These are phyloP conservation scores for Didymella keratinophila DNA, from an alignment of 2,329 filamentous ascomycete genomes.

Conservation along the genomic window DNA sequence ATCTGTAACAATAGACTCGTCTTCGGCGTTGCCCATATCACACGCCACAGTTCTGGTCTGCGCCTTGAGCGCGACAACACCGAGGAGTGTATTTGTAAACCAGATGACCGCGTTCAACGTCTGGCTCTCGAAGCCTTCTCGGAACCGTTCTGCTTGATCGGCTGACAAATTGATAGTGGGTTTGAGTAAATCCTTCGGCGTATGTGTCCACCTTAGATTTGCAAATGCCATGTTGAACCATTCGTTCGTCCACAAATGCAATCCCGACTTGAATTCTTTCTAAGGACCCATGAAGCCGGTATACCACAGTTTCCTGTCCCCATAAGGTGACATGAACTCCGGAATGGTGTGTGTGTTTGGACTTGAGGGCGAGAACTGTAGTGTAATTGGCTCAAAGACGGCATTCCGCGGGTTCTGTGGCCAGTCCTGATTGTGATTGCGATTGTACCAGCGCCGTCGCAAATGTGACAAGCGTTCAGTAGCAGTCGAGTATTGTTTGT, in stretches of 20 bases:
- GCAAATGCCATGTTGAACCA: constrained; percentile 9
- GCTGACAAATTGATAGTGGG: background rate
- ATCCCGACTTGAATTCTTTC: constrained; percentile 16
- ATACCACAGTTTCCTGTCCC: constrained; percentile 24
- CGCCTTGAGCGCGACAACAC: background rate
- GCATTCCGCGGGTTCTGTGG: background rate
- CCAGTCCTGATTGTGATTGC: background rate
- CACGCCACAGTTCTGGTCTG: background rate
- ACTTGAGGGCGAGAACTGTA: background rate
- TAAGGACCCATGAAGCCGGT: constrained; percentile 27
- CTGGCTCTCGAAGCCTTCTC: constrained; percentile 20
- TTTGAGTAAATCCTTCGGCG: background rate
- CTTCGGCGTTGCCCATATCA: constrained; percentile 5
- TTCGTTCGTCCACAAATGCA: constrained; percentile 8
- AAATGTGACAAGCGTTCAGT: background rate
- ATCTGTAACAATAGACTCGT: constrained; percentile 15
- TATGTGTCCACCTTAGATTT: background rate
- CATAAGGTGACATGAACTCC: constrained; percentile 8
- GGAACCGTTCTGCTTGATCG: constrained; percentile 2
- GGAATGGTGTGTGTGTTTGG: background rate
- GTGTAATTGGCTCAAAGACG: background rate
- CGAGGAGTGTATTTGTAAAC: constrained; percentile 18
- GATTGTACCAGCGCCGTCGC: background rate
- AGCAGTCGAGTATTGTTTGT: background rate
- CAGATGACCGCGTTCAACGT: constrained; percentile 10